Base-by-base conservation (phyloP, 371 early-diverging fungal genomes). In the Apophysomyces trapeziformis region DNA sequence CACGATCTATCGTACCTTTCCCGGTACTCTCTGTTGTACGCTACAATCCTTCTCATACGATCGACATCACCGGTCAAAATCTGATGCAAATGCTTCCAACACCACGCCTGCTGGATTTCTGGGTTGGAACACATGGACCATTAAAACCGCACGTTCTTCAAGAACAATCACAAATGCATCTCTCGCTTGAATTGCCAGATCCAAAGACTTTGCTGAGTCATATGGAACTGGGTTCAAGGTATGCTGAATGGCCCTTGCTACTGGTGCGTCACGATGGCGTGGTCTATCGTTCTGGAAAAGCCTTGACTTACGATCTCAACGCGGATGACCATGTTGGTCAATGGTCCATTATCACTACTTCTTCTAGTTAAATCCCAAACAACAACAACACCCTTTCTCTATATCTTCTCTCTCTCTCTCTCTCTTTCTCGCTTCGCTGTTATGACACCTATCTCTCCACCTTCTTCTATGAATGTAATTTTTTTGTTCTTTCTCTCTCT, bases 121-220 rank as follows among this genome's bases (percentile, higher is more conserved):
- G 78, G 75, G 63, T 80, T 26, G 83, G 83, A 11, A 68, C 73
- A 1, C 78, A 80, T 67, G 80, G 76, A 7, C 79, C 80, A 7
- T 38, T 6, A 66, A 66, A 32, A 59, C 9, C 16, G 56, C 36
- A 45, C 61, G n/a, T 61, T 58, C 8, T 66, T 59, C 38, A 46
- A 59, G 36, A 65, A 66, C 26, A 21, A 61, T 32, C 47, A 38
- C 56, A 60, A 39, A 57, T 50, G 18, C 58, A 61, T 41, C 39
- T 69, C 6, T 61, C 64, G 1, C 46, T 72, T 8, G 68, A 69
- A 43, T 12, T 73, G 5, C 77, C 77, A n/a, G 61, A 65, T 11
- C 69, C 73, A 1, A 68, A 78, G 64, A 73, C 73, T 57, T 50
- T 83, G 11, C 21, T 80, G 21, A 50, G 54, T 4, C 54, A 50